Base-by-base conservation (phyloP, 148 eudicot species). In the Camellia lanceoleosa region DNA sequence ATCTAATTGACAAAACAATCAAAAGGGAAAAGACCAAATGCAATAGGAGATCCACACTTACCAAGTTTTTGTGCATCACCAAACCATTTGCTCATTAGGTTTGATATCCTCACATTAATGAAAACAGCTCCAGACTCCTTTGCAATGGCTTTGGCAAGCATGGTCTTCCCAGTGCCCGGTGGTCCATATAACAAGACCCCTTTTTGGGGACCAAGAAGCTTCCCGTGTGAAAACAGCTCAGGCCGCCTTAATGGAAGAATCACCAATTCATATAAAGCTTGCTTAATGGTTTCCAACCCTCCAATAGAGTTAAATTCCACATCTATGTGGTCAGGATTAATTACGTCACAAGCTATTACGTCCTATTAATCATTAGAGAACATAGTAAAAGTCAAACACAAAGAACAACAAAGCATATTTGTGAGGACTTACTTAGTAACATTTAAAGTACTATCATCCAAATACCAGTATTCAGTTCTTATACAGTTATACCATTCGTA, bases 141-240 rank as follows among this genome's bases (percentile, higher is more conserved):
- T 62, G 99, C 99, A 80, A 93, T 96, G 82, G 98, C 99, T 88
- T 96, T 93, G 51, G 99, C 98, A 78, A 96, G 95, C 99, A 96
- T 96, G 11, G 98, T 96, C 89, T 96, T 96, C 65, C 99, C 99
- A 49, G 99, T 93, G 59, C 98, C 98, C 12, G 98, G 99, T 72
- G 97, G 99, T 55, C 98, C 99, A 81, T 92, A 93, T 46, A 96
- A 82, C 86, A 96, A 84, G 63, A 96, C 99, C 59, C 99, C 99
- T 83, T 90, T 93, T 75, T 93, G 99, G 11, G 99, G 95, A 63
- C 94, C 90, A 81, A 93, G 95, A 68, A 96, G 91, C 83, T 96
- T 96, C 80, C 98, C 99, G 73, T 86, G 86, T 15, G 91, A 82
- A 84, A 96, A 93, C 10, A 96, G 88, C 82, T 96, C 98, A 68